Conservation (phyloP, 2,329 filamentous ascomycete species). For the Claviceps fusiformis region DNA sequence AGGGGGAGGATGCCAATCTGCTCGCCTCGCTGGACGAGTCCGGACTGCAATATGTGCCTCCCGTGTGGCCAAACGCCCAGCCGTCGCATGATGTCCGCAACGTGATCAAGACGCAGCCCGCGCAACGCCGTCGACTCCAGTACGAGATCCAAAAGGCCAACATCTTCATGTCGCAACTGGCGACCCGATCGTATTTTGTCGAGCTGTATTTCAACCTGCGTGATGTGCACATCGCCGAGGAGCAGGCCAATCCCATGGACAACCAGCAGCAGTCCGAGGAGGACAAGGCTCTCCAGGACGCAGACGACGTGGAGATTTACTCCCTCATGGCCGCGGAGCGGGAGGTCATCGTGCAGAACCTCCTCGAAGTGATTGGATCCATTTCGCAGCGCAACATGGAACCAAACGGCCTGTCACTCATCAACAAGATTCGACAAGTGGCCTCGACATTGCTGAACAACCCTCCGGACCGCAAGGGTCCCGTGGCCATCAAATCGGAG, state of each 20-base stretch:
- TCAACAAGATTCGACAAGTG: slow-evolving; percentile 74
- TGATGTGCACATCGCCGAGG: slow-evolving; percentile 45
- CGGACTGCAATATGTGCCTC: slow-evolving; percentile 38
- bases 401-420: slow-evolving; percentile 49
- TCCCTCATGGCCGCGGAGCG: slow-evolving; percentile 60
- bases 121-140: slow-evolving; percentile 46
- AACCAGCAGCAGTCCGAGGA: slow-evolving; percentile 23
- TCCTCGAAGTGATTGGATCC: slow-evolving; percentile 59
- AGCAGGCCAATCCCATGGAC: slow-evolving; percentile 22
- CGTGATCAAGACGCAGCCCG: slow-evolving; percentile 33
- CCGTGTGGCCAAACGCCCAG: slow-evolving; percentile 32
- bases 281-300: slow-evolving; percentile 23
- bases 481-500: slow-evolving; percentile 44
- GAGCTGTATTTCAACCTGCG: slow-evolving; percentile 73
- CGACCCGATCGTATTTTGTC: slow-evolving; percentile 71
- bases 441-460: slow-evolving; percentile 64
- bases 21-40: slow-evolving; percentile 29
- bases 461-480: slow-evolving; percentile 35
- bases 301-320: slow-evolving; percentile 36
- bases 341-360: slow-evolving; percentile 67
- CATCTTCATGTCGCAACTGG: slow-evolving; percentile 69
- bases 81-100: slow-evolving; percentile 37
- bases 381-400: slow-evolving; percentile 81
- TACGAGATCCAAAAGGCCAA: slow-evolving; percentile 89
- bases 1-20: slow-evolving; percentile 21